Evolutionary conservation across 2,329 filamentous ascomycete genomes (phyloP).

Genomic region (Diaporthe caulivora): DNA sequence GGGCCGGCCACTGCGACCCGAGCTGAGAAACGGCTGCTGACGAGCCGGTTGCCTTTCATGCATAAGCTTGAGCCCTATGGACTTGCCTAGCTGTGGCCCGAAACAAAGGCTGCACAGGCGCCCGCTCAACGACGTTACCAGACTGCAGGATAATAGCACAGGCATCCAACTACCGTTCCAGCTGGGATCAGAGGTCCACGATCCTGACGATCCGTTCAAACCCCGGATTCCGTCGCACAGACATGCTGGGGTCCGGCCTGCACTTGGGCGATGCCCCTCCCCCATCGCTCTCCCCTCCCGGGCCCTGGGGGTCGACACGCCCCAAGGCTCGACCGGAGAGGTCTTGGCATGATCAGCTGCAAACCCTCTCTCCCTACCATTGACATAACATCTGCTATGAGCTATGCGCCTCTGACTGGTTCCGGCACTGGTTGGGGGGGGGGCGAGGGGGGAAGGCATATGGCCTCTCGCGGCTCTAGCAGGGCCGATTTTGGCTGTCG

Average conservation of each 20-base stretch:
- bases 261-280: background rate
- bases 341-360: constrained; percentile 30
- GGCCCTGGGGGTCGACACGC: background rate
- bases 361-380: background rate
- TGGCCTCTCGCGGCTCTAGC: constrained; percentile 23
- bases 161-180: constrained; percentile 29
- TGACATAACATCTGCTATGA: constrained; percentile 1
- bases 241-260: constrained; percentile 30
- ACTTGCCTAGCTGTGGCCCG: constrained; percentile 23
- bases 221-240: constrained; percentile 30
- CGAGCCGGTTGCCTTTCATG: constrained; percentile 21
- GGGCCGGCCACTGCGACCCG: constrained; percentile 25
- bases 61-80: constrained; percentile 33
- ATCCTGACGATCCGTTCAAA: constrained; percentile 22
- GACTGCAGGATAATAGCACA: constrained; percentile 23
- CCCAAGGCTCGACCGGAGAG: constrained; percentile 26
- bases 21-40: constrained; percentile 26
- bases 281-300: constrained; percentile 16
- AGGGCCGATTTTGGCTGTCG: constrained; percentile 21
- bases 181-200: constrained; percentile 18
- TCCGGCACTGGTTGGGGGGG: background rate
- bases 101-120: constrained; percentile 30
- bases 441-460: background rate
- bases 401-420: background rate
- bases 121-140: constrained; percentile 21